Conservation (phyloP, 2,329 filamentous ascomycete species). For the Fusarium coffeatum region DNA sequence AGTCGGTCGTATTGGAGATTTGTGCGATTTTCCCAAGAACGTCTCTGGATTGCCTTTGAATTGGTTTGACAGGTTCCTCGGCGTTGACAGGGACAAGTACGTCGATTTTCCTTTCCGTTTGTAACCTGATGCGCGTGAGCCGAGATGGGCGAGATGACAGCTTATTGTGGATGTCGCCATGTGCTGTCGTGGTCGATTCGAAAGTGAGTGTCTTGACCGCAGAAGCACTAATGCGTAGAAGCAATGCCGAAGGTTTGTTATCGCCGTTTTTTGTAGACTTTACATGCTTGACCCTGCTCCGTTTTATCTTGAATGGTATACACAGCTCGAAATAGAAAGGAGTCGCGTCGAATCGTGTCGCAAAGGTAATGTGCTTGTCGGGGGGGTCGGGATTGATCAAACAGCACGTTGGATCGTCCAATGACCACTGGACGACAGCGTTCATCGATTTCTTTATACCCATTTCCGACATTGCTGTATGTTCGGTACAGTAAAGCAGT, state of each 20-base stretch:
- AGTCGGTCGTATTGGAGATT: constrained; percentile 7
- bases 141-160: background rate
- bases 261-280: background rate
- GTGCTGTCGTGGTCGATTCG: background rate
- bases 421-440: no score
- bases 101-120: background rate
- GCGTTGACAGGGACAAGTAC: constrained; percentile 9
- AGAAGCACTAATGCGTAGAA: background rate
- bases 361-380: no score
- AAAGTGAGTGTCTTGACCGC: background rate
- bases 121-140: constrained; percentile 1
- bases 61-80: constrained; percentile 9
- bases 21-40: constrained; percentile 17
- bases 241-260: background rate
- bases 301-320: constrained; percentile 18
- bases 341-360: no score
- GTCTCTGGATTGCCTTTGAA: constrained; percentile 2
- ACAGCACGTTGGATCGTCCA: no score
- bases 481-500: no score
- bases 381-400: no score
- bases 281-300: background rate
- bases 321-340: constrained; percentile 5
- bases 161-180: background rate
- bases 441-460: no score
- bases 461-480: no score